Percentiles rank a stretch among this genome's conserved stretches.
Evolutionary conservation across 202 grass and related monocot species (phyloP).

Genomic region (Setaria italica): DNA sequence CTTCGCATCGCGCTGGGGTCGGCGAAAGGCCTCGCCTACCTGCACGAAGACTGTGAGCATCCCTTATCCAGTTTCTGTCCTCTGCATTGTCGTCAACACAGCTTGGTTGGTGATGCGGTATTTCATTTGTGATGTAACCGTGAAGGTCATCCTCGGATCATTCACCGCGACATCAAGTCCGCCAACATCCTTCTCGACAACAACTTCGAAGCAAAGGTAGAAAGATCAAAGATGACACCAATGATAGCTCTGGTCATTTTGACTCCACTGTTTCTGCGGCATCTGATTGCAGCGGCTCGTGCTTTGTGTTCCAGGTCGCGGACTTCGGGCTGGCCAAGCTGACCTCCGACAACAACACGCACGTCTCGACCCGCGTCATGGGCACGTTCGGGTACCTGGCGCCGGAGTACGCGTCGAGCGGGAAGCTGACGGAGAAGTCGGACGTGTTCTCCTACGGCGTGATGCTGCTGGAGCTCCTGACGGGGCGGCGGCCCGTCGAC

Average conservation of each 20-base stretch:
- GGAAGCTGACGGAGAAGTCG: constrained; percentile 90
- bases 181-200: constrained; percentile 86
- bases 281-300: constrained; percentile 19
- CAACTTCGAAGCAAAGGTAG: constrained; percentile 86
- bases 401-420: constrained; percentile 90
- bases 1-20: constrained; percentile 80
- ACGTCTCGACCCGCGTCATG: constrained; percentile 96
- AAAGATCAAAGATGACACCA: neutral
- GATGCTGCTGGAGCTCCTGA: constrained; percentile 81
- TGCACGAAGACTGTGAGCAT: constrained; percentile 92
- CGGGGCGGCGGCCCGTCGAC: constrained; percentile 74
- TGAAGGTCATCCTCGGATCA: constrained; percentile 87
- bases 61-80: neutral
- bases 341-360: constrained; percentile 63
- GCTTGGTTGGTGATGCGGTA: neutral
- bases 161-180: constrained; percentile 87
- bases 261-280: neutral
- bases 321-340: constrained; percentile 97
- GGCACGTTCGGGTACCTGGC: constrained; percentile 92
- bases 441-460: constrained; percentile 92
- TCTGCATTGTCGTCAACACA: neutral
- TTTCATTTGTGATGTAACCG: constrained; percentile 13
- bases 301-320: constrained; percentile 56
- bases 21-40: constrained; percentile 81
- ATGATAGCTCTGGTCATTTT: neutral